These are phyloP conservation scores for Arachis monticola DNA, from an alignment of 331 rosid species.

Conservation along the genomic window DNA sequence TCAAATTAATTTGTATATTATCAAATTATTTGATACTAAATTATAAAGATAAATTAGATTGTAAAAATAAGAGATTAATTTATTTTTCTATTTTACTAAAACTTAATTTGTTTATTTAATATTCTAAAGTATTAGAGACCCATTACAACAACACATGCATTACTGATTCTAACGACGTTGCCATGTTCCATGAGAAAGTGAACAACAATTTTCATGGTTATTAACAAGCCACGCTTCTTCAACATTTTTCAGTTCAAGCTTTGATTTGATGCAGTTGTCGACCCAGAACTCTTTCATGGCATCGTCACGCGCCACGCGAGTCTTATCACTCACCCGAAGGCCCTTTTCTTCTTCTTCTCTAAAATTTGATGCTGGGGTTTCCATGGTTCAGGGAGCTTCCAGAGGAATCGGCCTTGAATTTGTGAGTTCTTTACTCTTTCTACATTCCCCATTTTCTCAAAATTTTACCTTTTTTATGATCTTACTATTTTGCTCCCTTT, in stretches of 20 bases:
- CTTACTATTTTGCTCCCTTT: not conserved
- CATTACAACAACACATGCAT: not conserved
- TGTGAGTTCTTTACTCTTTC: conserved; percentile 50
- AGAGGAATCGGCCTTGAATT: conserved; percentile 96
- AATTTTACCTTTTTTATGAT: not conserved
- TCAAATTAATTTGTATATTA: no score
- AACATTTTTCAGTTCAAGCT: not conserved
- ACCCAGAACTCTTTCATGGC: conserved; percentile 45
- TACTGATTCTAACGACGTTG: not conserved
- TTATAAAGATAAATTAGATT: no score
- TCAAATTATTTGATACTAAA: no score
- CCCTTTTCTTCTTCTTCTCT: conserved; percentile 45
- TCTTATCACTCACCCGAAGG: conserved; percentile 44
- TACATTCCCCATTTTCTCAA: conserved; percentile 1
- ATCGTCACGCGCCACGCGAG: conserved; percentile 45
- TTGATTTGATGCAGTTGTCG: conserved; percentile 26
- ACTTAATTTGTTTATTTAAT: not conserved
- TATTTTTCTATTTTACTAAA: no score
- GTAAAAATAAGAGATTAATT: no score
- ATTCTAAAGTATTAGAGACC: no score
- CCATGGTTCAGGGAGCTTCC: conserved; percentile 94
- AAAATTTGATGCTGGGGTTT: conserved; percentile 72
- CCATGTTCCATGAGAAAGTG: not conserved
- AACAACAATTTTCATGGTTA: conserved; percentile 12
- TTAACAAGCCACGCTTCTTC: conserved; percentile 35